A percentile compares a stretch with the other conserved stretches of the same genome.
Conservation (phyloP, 2,329 filamentous ascomycete genomes). For the Ophiostoma fasciatum region DNA sequence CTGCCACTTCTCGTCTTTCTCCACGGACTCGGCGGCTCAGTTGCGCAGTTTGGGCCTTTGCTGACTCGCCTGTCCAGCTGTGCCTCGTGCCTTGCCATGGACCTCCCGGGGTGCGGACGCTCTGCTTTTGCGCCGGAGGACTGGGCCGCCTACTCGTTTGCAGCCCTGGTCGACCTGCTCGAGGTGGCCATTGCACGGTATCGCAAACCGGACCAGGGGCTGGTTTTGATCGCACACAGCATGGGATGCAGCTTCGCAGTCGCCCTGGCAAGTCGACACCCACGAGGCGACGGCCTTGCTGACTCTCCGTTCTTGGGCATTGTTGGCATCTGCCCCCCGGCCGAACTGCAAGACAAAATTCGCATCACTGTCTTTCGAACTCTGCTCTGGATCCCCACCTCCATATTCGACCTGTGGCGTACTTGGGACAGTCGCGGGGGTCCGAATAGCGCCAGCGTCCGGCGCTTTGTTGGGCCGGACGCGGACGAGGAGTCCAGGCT, state of each 20-base stretch:
- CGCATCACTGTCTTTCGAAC: constrained; percentile 35
- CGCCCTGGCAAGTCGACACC: constrained; percentile 42
- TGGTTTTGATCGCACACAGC: constrained; percentile 77
- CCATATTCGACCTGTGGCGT: constrained; percentile 63
- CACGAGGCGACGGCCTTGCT: constrained; percentile 19
- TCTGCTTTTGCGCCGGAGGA: constrained; percentile 56
- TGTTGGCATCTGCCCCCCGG: constrained; percentile 66
- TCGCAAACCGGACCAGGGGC: constrained; percentile 53
- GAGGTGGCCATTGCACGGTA: constrained; percentile 60
- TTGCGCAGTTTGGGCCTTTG: constrained; percentile 73
- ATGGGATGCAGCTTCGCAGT: constrained; percentile 74
- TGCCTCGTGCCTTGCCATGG: constrained; percentile 73
- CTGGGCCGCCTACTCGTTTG: constrained; percentile 67
- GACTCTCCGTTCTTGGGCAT: constrained; percentile 42
- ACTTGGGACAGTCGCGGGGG: constrained; percentile 69
- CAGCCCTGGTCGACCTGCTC: constrained; percentile 62
- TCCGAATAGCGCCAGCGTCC: constrained; percentile 60
- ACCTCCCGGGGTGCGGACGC: constrained; percentile 78
- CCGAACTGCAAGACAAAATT: constrained; percentile 43
- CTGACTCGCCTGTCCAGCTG: constrained; percentile 69
- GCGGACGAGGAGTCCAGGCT: constrained; percentile 51
- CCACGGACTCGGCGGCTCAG: constrained; percentile 84
- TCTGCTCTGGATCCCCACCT: constrained; percentile 53
- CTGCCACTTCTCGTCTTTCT: constrained; percentile 81
- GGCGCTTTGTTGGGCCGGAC: constrained; percentile 55